A percentile compares a stretch with the other conserved stretches of the same genome.
phyloP scores from a whole-genome alignment of 2,329 filamentous ascomycete genomes.

The Botrytis galanthina region DNA sequence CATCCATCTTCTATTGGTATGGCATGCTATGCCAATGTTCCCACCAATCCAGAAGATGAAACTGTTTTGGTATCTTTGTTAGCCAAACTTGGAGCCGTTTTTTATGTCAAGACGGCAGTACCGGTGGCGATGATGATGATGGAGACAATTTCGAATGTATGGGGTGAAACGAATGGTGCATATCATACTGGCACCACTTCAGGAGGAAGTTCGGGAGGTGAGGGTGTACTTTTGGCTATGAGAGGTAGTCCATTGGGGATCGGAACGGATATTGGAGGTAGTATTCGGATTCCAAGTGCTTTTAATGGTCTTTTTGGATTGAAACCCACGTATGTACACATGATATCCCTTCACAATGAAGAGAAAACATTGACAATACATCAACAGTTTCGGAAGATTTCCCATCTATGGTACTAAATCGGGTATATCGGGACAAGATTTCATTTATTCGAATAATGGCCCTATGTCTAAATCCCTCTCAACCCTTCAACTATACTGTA shows the following conservation, averaged over 20 bases:
- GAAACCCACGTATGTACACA: slow-evolving; percentile 38
- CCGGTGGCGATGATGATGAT: slow-evolving; percentile 43
- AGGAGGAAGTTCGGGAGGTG: slow-evolving; percentile 34
- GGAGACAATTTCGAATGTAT: slow-evolving; percentile 33
- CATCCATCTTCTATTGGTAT: slow-evolving; percentile 41
- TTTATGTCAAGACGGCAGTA: slow-evolving; percentile 92
- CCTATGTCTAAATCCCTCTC: slow-evolving; percentile 17
- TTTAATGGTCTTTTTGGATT: slow-evolving; percentile 43
- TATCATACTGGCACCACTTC: slow-evolving; percentile 28
- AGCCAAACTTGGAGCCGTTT: slow-evolving; percentile 53
- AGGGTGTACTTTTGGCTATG: slow-evolving; percentile 20
- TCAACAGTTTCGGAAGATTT: slow-evolving; percentile 34
- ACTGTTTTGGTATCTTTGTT: slow-evolving; percentile 42
- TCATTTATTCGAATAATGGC: slow-evolving; percentile 16
- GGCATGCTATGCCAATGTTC: slow-evolving; percentile 40
- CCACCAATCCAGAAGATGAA: slow-evolving; percentile 32
- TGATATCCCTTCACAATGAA: not conserved
- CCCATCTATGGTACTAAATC: slow-evolving; percentile 19
- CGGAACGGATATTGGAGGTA: slow-evolving; percentile 34
- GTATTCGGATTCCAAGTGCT: slow-evolving; percentile 41
- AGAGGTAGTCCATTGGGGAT: slow-evolving; percentile 21
- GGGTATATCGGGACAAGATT: slow-evolving; percentile 20
- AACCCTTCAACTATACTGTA: slow-evolving; percentile 17
- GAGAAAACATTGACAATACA: slow-evolving; percentile 20
- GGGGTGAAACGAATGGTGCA: slow-evolving; percentile 40